A percentile compares a stretch with the other conserved stretches of the same genome.
Evolutionary conservation across 2,329 filamentous ascomycete species (phyloP).

Genomic region (Periconia sp.): DNA sequence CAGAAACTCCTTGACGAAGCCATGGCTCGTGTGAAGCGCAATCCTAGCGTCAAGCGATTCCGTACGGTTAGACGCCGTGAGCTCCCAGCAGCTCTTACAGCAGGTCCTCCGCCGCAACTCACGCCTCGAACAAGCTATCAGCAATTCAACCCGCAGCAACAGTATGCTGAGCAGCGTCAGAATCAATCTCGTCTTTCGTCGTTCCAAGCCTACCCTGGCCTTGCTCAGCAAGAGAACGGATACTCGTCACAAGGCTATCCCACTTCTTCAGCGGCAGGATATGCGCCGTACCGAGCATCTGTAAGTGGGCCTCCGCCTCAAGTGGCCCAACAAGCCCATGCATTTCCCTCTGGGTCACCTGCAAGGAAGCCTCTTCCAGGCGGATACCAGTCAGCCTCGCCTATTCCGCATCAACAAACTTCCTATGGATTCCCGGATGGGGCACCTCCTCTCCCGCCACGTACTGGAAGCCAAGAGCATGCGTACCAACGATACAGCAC

Average conservation of each 20-base stretch:
- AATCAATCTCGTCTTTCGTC: background rate
- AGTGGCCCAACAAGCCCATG: background rate
- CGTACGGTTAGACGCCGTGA: constrained; percentile 18
- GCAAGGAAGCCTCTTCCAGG: background rate
- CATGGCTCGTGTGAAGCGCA: constrained; percentile 26
- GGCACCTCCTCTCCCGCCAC: constrained; percentile 3
- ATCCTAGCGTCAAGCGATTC: constrained; percentile 26
- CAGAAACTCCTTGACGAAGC: constrained; percentile 26
- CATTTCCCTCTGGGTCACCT: background rate
- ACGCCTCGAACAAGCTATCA: background rate
- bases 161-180: background rate
- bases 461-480: constrained; percentile 10
- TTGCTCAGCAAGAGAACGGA: background rate
- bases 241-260: background rate
- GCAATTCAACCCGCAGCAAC: background rate
- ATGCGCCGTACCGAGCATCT: background rate
- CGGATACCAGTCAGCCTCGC: background rate
- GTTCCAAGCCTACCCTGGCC: constrained; percentile 4
- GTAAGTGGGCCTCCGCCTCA: background rate
- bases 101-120: constrained; percentile 3
- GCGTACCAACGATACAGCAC: constrained; percentile 1
- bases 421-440: constrained; percentile 1
- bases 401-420: constrained; percentile 1
- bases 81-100: constrained; percentile 6
- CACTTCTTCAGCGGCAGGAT: background rate